phyloP scores from a whole-genome alignment of 2,329 filamentous ascomycete genomes.

The Botrytis sinoallii region DNA sequence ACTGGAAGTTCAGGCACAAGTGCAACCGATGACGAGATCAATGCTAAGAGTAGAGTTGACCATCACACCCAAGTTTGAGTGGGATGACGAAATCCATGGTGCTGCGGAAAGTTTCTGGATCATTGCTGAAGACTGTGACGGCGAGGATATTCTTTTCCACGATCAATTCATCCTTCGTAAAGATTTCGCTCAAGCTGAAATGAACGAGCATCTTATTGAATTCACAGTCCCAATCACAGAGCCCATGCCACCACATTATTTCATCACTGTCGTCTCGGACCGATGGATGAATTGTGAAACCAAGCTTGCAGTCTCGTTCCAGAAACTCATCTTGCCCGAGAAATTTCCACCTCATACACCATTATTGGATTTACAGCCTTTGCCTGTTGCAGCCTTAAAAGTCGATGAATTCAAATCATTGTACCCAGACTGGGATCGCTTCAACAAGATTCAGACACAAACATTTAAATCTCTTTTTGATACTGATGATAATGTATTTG shows the following conservation, averaged over 20 bases:
- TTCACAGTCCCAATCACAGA: slow-evolving; percentile 96
- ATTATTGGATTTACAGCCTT: slow-evolving; percentile 83
- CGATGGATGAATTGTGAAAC: slow-evolving; percentile 99
- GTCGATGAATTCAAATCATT: slow-evolving; percentile 75
- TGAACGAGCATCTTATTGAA: slow-evolving; percentile 91
- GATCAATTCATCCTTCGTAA: slow-evolving; percentile 90
- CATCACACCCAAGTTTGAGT: slow-evolving; percentile 91
- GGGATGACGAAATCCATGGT: slow-evolving; percentile 89
- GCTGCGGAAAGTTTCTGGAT: slow-evolving; percentile 94
- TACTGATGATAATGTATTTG: slow-evolving; percentile 88
- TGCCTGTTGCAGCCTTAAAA: slow-evolving; percentile 87
- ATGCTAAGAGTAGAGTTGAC: slow-evolving; percentile 87
- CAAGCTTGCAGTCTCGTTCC: slow-evolving; percentile 87
- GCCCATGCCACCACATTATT: slow-evolving; percentile 98
- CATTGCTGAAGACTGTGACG: slow-evolving; percentile 93
- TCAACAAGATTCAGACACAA: slow-evolving; percentile 98
- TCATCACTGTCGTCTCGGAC: slow-evolving; percentile 91
- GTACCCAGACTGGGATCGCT: slow-evolving; percentile 80
- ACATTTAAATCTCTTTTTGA: slow-evolving; percentile 92
- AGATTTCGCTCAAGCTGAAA: slow-evolving; percentile 80
- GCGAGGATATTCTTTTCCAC: slow-evolving; percentile 91
- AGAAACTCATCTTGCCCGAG: slow-evolving; percentile 90
- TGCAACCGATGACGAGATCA: slow-evolving; percentile 90
- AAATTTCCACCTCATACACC: slow-evolving; percentile 95
- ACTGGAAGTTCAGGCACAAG: slow-evolving; percentile 86